Evolutionary conservation across 139 green algal genomes (phyloP).

Genomic region (Coccomyxa sp.): DNA sequence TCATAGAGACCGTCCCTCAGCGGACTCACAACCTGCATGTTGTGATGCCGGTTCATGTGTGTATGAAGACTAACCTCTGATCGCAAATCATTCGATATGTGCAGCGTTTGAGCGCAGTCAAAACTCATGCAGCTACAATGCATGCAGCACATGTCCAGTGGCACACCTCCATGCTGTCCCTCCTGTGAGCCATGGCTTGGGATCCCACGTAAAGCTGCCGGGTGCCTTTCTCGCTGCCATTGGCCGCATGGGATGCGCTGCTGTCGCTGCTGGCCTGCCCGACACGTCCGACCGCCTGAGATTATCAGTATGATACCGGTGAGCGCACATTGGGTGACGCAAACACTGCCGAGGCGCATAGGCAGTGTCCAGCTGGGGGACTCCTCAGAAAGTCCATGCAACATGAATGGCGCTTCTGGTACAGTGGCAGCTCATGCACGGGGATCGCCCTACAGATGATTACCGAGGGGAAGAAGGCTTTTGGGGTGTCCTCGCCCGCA

Average conservation of each 20-base stretch:
- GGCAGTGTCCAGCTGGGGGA: background rate
- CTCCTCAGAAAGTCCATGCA: background rate
- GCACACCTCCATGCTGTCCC: conserved; percentile 63
- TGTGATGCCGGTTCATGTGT: too few species aligned
- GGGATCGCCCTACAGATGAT: background rate
- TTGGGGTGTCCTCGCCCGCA: conserved; percentile 92
- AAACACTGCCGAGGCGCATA: too few species aligned
- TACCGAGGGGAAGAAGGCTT: conserved; percentile 87
- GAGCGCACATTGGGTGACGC: background rate
- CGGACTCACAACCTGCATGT: conserved; percentile 41
- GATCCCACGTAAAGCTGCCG: conserved; percentile 38
- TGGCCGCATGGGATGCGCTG: background rate
- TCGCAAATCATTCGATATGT: too few species aligned
- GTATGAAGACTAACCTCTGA: too few species aligned
- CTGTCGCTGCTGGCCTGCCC: background rate
- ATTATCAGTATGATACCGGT: background rate
- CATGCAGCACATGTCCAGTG: too few species aligned
- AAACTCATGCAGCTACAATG: too few species aligned
- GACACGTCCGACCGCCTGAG: background rate
- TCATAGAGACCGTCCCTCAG: conserved; percentile 54
- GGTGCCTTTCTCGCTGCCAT: background rate
- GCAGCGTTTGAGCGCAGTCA: too few species aligned
- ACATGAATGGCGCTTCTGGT: too few species aligned
- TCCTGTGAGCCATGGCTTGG: conserved; percentile 37
- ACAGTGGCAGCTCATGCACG: background rate